phyloP scores from a whole-genome alignment of 2,329 filamentous ascomycete species.

The Cordyceps javanica region DNA sequence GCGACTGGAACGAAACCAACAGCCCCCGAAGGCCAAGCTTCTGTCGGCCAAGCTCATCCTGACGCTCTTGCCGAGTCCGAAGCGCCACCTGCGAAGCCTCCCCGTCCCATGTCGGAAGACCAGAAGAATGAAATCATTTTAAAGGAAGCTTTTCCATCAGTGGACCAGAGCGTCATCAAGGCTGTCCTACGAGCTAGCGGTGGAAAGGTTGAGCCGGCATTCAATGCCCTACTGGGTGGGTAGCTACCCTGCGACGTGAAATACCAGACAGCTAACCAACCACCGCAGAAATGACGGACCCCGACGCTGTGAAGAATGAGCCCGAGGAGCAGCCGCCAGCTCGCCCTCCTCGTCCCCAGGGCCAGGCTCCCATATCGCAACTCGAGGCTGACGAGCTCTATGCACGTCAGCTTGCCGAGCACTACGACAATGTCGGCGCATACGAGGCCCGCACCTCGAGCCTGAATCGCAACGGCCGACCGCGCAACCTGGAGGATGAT shows the following conservation, averaged over 20 bases:
- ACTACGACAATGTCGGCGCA: constrained; percentile 63
- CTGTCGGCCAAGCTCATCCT: constrained; percentile 19
- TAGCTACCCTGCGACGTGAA: background rate
- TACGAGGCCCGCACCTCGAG: constrained; percentile 53
- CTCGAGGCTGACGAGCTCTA: constrained; percentile 87
- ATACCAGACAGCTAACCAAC: background rate
- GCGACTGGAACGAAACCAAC: constrained; percentile 18
- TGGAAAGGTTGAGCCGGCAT: constrained; percentile 85
- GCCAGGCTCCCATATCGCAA: constrained; percentile 63
- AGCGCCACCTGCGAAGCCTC: constrained; percentile 69
- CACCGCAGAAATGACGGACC: constrained; percentile 70
- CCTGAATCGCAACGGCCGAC: constrained; percentile 33
- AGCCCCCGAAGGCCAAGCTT: constrained; percentile 18
- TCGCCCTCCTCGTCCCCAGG: constrained; percentile 71
- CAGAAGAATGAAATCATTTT: constrained; percentile 84
- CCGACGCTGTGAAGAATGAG: constrained; percentile 55
- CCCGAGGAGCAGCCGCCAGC: constrained; percentile 57
- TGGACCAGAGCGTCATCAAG: constrained; percentile 75
- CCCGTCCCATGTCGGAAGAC: constrained; percentile 71
- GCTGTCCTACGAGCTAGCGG: constrained; percentile 82
- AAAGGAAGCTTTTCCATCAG: constrained; percentile 85
- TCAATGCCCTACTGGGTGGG: constrained; percentile 84
- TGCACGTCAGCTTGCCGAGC: constrained; percentile 85
- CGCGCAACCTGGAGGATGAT: constrained; percentile 36
- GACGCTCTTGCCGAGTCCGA: constrained; percentile 29